phyloP scores from a whole-genome alignment of 257 asterid species.

The Solanum acaule region DNA sequence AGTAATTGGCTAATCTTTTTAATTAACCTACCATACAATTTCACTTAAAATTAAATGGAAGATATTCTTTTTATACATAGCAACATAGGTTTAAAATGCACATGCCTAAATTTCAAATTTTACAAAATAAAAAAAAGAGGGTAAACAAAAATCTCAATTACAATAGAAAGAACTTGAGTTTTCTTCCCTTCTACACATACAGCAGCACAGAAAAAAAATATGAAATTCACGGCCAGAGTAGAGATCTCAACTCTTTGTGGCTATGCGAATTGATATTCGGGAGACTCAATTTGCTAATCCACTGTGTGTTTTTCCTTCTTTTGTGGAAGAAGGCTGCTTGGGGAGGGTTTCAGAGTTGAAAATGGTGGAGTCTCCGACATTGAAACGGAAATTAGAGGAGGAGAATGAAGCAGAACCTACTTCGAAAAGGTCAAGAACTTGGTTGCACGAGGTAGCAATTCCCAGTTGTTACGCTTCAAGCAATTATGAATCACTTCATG shows the following conservation, averaged over 20 bases:
- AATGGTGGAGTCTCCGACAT: not conserved
- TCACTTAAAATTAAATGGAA: not conserved
- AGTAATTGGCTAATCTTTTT: not conserved
- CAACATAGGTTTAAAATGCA: not conserved
- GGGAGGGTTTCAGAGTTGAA: not conserved
- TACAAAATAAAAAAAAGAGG: not conserved
- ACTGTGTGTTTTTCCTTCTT: not conserved
- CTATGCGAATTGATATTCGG: not conserved
- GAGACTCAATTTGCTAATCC: not conserved
- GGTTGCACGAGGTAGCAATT: slow-evolving; percentile 96
- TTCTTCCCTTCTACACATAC: not conserved
- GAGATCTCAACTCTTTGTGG: not conserved
- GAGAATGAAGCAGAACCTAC: slow-evolving; percentile 3
- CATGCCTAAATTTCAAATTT: not conserved
- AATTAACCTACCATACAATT: too few species aligned
- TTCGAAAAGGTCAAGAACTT: slow-evolving; percentile 50
- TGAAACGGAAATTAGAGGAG: not conserved
- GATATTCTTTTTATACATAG: too few species aligned
- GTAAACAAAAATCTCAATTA: not conserved
- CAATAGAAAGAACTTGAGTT: not conserved
- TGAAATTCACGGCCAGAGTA: not conserved
- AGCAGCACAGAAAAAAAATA: not conserved
- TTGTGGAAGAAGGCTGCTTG: not conserved
- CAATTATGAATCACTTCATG: slow-evolving; percentile 59
- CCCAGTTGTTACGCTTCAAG: slow-evolving; percentile 45